phyloP scores from a whole-genome alignment of 495 filamentous ascomycete species.

The Penicillium fimorum region DNA sequence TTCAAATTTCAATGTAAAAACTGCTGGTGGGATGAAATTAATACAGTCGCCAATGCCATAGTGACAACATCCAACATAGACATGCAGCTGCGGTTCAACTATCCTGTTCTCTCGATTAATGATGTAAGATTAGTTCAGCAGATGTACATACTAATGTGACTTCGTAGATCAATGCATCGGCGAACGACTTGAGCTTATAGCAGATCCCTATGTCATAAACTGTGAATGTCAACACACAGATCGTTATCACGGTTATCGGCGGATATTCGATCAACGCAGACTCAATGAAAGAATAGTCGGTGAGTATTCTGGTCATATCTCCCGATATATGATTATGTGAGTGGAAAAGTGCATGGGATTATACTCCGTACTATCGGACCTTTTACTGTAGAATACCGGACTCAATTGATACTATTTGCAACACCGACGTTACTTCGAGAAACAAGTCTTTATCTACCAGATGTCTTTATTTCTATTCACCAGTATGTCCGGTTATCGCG shows the following conservation, averaged over 20 bases:
- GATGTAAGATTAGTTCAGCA: conserved; percentile 1
- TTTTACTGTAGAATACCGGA: not conserved
- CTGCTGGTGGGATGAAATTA: not conserved
- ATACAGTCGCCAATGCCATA: not conserved
- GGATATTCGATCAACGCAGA: not conserved
- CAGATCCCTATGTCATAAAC: not conserved
- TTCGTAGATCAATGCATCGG: not conserved
- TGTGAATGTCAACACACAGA: not conserved
- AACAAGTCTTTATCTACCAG: not conserved
- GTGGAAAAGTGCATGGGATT: not conserved
- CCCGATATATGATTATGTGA: not conserved
- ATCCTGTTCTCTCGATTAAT: not conserved
- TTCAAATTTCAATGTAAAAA: not conserved
- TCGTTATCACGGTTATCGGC: not conserved
- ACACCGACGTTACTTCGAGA: not conserved
- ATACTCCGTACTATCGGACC: not conserved
- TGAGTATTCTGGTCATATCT: not conserved
- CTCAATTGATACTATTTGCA: not conserved
- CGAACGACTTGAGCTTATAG: not conserved
- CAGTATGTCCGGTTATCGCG: not conserved
- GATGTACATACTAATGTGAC: not conserved
- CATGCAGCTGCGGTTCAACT: conserved; percentile 1
- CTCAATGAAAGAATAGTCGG: conserved; percentile 1
- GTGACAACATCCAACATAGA: not conserved
- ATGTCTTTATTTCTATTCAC: not conserved